Conservation (phyloP, 164 flowering plant genomes). For the Berberis thunbergii region DNA sequence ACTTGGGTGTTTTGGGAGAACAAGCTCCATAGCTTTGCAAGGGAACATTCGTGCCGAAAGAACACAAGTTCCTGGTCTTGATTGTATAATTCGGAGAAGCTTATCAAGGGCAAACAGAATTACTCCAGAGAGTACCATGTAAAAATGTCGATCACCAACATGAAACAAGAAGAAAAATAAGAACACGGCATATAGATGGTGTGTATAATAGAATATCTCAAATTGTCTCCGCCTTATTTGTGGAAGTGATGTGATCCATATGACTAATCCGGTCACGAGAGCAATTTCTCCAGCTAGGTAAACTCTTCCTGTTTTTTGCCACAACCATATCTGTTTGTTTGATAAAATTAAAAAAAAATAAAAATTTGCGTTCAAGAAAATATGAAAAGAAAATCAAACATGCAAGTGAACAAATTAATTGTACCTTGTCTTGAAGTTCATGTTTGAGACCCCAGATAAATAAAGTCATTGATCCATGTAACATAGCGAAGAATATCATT, state of each 20-base stretch:
- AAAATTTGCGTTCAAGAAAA: no score
- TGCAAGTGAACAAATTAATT: no score
- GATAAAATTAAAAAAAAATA: no score
- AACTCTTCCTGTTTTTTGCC: conserved; percentile 76
- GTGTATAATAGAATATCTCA: conserved; percentile 71
- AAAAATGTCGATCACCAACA: conserved; percentile 80
- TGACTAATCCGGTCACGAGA: conserved; percentile 48
- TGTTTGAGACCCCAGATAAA: conserved; percentile 68
- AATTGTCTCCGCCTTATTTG: conserved; percentile 59
- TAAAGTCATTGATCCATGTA: conserved; percentile 68
- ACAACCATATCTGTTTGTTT: conserved; percentile 44
- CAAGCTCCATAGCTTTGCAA: conserved; percentile 58
- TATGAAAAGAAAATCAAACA: background rate
- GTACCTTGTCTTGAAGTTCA: conserved; percentile 47
- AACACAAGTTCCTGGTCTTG: conserved; percentile 48
- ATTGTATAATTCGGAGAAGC: conserved; percentile 58
- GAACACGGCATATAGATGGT: conserved; percentile 47
- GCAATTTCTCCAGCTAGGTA: conserved; percentile 80
- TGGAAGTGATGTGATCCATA: conserved; percentile 83
- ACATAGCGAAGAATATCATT: conserved; percentile 57
- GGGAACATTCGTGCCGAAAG: conserved; percentile 62
- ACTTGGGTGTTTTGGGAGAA: conserved; percentile 65
- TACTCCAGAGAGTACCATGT: conserved; percentile 60
- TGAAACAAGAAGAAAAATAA: conserved; percentile 69
- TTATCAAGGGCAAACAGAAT: conserved; percentile 78